These are phyloP conservation scores for Cylindrotheca closterium DNA, from an alignment of 108 stramenopile species.

Conservation along the genomic window DNA sequence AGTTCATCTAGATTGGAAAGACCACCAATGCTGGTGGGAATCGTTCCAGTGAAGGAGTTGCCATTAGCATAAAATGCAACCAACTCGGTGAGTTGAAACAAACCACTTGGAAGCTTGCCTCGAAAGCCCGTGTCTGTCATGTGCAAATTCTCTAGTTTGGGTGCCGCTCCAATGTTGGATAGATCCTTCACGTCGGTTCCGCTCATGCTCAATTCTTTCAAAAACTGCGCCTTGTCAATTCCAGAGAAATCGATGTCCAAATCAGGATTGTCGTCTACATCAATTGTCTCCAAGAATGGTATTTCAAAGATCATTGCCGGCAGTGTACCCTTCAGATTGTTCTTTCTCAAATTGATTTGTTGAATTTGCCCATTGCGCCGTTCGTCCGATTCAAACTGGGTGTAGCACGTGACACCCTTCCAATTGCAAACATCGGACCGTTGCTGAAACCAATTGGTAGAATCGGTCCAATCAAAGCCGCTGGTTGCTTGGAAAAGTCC, in stretches of 20 bases:
- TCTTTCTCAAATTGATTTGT: conserved; percentile 52
- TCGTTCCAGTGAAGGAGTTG: conserved; percentile 47
- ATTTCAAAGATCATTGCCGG: conserved; percentile 61
- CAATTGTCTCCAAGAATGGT: conserved; percentile 53
- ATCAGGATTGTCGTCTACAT: conserved; percentile 45
- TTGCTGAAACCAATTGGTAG: conserved; percentile 35
- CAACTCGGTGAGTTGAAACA: conserved; percentile 47
- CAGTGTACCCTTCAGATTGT: conserved; percentile 63
- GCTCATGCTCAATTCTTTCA: conserved; percentile 45
- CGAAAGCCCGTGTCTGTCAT: conserved; percentile 43
- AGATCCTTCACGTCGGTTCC: conserved; percentile 27
- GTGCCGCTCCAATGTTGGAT: conserved; percentile 18
- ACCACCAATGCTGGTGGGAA: conserved; percentile 52
- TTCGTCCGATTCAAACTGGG: conserved; percentile 9
- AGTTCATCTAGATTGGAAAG: conserved; percentile 49
- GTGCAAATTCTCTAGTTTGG: conserved; percentile 52
- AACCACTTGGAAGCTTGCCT: conserved; percentile 53
- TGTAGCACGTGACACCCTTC: conserved; percentile 68
- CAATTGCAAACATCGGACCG: conserved; percentile 48
- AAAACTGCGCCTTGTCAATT: conserved; percentile 49
- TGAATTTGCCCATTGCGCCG: conserved; percentile 50
- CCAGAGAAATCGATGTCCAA: conserved; percentile 53
- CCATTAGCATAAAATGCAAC: conserved; percentile 48
- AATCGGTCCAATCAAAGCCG: conserved; percentile 30
- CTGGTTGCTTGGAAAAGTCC: conserved; percentile 21